Base-by-base conservation (phyloP, 345 rosid species). In the Trapa incisa region DNA sequence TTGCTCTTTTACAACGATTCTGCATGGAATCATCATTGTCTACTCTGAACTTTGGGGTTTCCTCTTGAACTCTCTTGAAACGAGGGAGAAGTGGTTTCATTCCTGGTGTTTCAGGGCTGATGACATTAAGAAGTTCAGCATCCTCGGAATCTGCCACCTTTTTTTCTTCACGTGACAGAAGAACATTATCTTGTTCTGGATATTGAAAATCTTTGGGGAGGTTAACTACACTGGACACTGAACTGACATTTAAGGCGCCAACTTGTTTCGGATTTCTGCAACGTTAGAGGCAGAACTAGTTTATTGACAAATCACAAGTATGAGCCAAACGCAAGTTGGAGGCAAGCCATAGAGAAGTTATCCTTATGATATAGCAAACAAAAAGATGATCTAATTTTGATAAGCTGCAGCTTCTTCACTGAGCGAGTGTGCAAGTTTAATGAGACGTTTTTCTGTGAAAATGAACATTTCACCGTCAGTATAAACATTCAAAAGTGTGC, bases 71-170 rank as follows among this genome's bases (percentile, higher is more conserved):
- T 70, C 96, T 81, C 84, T 93, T 90, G 72, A 85, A 69, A 61
- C 83, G 89, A 69, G 92, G 70, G 75, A 77, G 80, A 61, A 71
- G 67, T 37, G 83, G 89, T 43, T 73, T 78, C 74, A 71, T 75
- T 41, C 92, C 94, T 9, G 94, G 97, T 56, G 98, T 88, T 53
- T 87, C 88, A 38, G 97, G 97, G 52, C 87, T 82, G 47, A 66
- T 80, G 78, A 84, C 74, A 70, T 80, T 85, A 54, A 22, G 52
- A 65, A 65, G 15, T 68, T 75, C 79, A 68, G 53, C 39, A 45
- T 57, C 65, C 54, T 72, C 43, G 35, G 53, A 54, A 61, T 54
- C 3, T 73, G 67, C 80, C 61, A 65, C 45, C 65, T 73, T 75
- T 53, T 36, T 67, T 73, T 16, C 16, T 61, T 67, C 61, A 57